Conservation (phyloP, 202 grass and related monocot genomes). For the Brachypodium distachyon region DNA sequence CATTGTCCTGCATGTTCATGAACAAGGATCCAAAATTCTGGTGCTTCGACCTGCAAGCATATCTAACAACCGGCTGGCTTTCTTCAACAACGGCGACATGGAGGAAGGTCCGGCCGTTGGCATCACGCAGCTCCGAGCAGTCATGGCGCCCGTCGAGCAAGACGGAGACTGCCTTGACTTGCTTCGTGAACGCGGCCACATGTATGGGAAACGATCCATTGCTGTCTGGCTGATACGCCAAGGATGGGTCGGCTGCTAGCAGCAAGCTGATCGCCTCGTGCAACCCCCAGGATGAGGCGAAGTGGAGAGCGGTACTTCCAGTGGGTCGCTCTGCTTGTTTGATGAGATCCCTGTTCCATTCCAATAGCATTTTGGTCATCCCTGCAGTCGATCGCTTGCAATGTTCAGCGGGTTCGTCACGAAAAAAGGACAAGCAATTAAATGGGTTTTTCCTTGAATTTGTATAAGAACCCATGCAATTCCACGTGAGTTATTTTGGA, state of each 20-base stretch:
- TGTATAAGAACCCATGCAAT: too few relatives aligned
- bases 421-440: not conserved
- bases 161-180: not conserved
- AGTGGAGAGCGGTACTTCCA: conserved; percentile 18
- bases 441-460: too few relatives aligned
- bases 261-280: not conserved
- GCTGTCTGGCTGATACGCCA: not conserved
- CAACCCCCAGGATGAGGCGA: conserved; percentile 18
- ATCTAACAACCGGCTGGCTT: not conserved
- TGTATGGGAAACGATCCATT: too few relatives aligned
- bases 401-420: too few relatives aligned
- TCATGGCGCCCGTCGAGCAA: not conserved
- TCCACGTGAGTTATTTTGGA: too few relatives aligned
- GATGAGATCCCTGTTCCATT: too few relatives aligned
- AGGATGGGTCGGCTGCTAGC: not conserved
- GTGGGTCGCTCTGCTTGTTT: not conserved
- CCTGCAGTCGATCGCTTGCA: not conserved
- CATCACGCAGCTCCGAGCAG: conserved; percentile 18
- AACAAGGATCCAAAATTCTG: not conserved
- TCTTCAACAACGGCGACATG: conserved; percentile 8
- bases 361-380: not conserved
- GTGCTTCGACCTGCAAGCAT: not conserved
- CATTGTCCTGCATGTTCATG: conserved; percentile 6
- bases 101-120: conserved; percentile 17
- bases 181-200: not conserved